phyloP scores from a whole-genome alignment of 306 rosid species.

The Lupinus albus region DNA sequence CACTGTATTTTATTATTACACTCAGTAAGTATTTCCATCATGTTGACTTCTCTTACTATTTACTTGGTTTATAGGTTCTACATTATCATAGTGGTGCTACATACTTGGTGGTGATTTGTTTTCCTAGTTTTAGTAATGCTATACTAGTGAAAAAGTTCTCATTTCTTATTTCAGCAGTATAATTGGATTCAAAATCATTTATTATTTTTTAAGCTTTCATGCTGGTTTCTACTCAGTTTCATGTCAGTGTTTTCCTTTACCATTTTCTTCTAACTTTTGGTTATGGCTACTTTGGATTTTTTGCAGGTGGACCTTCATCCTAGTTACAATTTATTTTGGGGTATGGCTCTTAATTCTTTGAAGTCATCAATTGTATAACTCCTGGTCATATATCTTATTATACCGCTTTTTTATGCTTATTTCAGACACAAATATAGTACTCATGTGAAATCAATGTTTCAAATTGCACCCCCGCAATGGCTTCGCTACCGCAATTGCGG shows the following conservation, averaged over 20 bases:
- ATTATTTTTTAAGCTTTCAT: neutral
- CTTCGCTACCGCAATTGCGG: too few species aligned
- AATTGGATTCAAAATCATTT: slow-evolving; percentile 14
- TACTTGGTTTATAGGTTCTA: slow-evolving; percentile 16
- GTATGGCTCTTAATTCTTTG: slow-evolving; percentile 48
- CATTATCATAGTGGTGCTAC: neutral
- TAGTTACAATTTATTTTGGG: slow-evolving; percentile 74
- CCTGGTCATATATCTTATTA: slow-evolving; percentile 12
- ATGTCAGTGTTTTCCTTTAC: slow-evolving; percentile 28
- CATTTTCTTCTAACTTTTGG: slow-evolving; percentile 15
- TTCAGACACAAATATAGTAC: neutral
- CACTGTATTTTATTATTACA: slow-evolving; percentile 60
- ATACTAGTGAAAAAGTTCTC: slow-evolving; percentile 12
- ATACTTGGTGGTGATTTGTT: neutral
- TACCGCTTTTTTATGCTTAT: slow-evolving; percentile 8
- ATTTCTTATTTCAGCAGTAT: neutral
- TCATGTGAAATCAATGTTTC: neutral
- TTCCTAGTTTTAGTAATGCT: slow-evolving; percentile 11
- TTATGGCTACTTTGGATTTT: slow-evolving; percentile 43
- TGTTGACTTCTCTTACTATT: slow-evolving; percentile 1
- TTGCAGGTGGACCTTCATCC: slow-evolving; percentile 80
- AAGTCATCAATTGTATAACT: slow-evolving; percentile 25
- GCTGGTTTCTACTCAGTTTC: slow-evolving; percentile 20
- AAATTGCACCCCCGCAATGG: too few species aligned
- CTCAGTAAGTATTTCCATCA: slow-evolving; percentile 66